Evolutionary conservation across 2,329 filamentous ascomycete genomes (phyloP).

Genomic region (Curvularia verruculosa): DNA sequence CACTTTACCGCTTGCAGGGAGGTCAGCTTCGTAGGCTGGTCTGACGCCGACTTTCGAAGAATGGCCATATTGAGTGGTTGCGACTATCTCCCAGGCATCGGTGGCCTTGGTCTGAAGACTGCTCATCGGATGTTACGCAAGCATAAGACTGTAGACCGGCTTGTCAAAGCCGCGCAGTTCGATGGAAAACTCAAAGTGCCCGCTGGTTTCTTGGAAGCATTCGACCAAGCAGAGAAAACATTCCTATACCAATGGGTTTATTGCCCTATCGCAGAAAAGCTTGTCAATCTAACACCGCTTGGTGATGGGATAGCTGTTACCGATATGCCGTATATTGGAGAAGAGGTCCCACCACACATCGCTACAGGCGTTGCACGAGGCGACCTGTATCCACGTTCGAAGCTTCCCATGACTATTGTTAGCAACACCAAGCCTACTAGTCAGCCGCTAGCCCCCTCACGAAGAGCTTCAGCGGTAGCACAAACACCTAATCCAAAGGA

Average conservation of each 20-base stretch:
- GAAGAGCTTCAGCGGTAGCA: slow-evolving; percentile 20
- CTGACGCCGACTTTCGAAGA: slow-evolving; percentile 84
- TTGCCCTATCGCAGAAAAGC: slow-evolving; percentile 71
- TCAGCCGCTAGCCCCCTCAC: slow-evolving; percentile 50
- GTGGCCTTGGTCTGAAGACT: slow-evolving; percentile 88
- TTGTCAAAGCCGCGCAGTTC: slow-evolving; percentile 83
- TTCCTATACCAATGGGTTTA: slow-evolving; percentile 96
- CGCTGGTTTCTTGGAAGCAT: slow-evolving; percentile 77
- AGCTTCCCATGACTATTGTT: slow-evolving; percentile 61
- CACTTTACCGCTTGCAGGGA: slow-evolving; percentile 91
- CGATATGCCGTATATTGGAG: slow-evolving; percentile 82
- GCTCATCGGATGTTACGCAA: slow-evolving; percentile 90
- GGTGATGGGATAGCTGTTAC: slow-evolving; percentile 67
- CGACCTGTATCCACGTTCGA: slow-evolving; percentile 89
- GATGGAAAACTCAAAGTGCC: slow-evolving; percentile 86
- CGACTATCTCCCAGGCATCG: slow-evolving; percentile 88
- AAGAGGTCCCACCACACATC: slow-evolving; percentile 69
- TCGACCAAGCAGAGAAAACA: slow-evolving; percentile 86
- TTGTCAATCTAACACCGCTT: slow-evolving; percentile 77
- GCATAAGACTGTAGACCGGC: slow-evolving; percentile 82
- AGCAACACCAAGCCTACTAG: slow-evolving; percentile 43
- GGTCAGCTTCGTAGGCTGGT: slow-evolving; percentile 88
- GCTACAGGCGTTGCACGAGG: slow-evolving; percentile 78
- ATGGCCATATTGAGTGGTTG: slow-evolving; percentile 98
- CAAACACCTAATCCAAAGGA: slow-evolving; percentile 62